A percentile compares a stretch with the other conserved stretches of the same genome.
Conservation (phyloP, 2,329 filamentous ascomycete genomes). For the Exophiala lecanii-corni region DNA sequence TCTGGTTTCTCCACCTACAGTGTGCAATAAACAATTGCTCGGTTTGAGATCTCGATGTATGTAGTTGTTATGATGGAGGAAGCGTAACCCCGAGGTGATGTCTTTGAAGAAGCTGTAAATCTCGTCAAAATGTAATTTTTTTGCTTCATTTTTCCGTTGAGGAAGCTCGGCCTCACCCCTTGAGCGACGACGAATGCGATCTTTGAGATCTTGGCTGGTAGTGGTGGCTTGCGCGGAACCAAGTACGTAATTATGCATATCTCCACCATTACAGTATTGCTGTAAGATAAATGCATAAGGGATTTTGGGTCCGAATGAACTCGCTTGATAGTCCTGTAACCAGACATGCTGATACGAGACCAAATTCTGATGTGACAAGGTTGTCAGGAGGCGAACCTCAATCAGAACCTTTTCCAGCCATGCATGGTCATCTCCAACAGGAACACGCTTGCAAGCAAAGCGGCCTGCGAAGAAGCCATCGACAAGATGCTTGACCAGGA, state of each 20-base stretch:
- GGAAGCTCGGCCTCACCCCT: slow-evolving; percentile 64
- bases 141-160: slow-evolving; percentile 36
- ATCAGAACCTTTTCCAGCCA: slow-evolving; percentile 94
- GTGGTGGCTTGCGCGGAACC: slow-evolving; percentile 57
- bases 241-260: slow-evolving; percentile 83
- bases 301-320: slow-evolving; percentile 81
- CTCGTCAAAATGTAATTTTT: slow-evolving; percentile 71
- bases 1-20: slow-evolving; percentile 63
- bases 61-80: slow-evolving; percentile 85
- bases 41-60: slow-evolving; percentile 96
- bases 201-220: slow-evolving; percentile 83
- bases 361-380: slow-evolving; percentile 87
- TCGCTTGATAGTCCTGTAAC: slow-evolving; percentile 84
- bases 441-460: slow-evolving; percentile 95
- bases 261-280: slow-evolving; percentile 93
- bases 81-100: slow-evolving; percentile 84
- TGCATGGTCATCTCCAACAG: slow-evolving; percentile 87
- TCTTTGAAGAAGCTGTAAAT: slow-evolving; percentile 97
- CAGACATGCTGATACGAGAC: slow-evolving; percentile 97
- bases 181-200: slow-evolving; percentile 75
- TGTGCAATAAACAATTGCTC: slow-evolving; percentile 87
- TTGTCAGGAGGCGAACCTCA: slow-evolving; percentile 88
- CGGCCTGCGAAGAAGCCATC: slow-evolving; percentile 83
- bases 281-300: slow-evolving; percentile 96
- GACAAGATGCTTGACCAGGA: slow-evolving; percentile 88